Base-by-base conservation (phyloP, 164 flowering plant species). In the Amborella trichopoda region DNA sequence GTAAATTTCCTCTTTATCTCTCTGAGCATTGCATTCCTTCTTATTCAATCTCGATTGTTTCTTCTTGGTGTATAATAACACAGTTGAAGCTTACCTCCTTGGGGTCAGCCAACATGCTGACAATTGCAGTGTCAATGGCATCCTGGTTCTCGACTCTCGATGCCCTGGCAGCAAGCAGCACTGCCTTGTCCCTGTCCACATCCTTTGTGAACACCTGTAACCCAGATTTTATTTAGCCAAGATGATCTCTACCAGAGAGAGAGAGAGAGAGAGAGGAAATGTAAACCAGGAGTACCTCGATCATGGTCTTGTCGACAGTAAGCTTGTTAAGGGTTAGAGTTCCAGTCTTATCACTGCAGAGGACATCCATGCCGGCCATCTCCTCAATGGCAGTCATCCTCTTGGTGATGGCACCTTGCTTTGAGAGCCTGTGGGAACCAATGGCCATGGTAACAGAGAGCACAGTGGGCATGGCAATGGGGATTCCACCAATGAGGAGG, bases 371-470 rank as follows among this genome's bases (percentile, higher is more conserved):
- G 0, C 96, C 96, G 9, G 96, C 94, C 96, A 87, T 87, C 52
- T 83, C 96, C 57, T 88, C 94, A 51, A 88, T 88, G 53, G 97
- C 97, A n/a, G 97, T 81, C 97, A 88, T 81, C 59, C 97, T 77
- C 75, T 88, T 84, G 21, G 97, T 88, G 53, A 88, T 84, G 56
- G 97, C 97, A n/a, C 97, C 97, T 54, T 87, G 96, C 55, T 87
- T 58, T 1, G 94, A 80, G 18, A 88, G 62, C 30, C 86, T 63
- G 58, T 88, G 94, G 23, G 97, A 88, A 14, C 94, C 97, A 52
- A 88, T 84, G 48, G 96, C 96, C 96, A 87, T 87, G 9, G 94
- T 87, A 55, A 87, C 94, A 0, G 96, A 87, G 55, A 83, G 71
- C 6, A 87, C 96, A 0, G 96, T 87, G 0, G 96, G 96, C 96